These are phyloP conservation scores for Starmerella sirachaensis DNA, from an alignment of 805 yeast species.

Conservation along the genomic window DNA sequence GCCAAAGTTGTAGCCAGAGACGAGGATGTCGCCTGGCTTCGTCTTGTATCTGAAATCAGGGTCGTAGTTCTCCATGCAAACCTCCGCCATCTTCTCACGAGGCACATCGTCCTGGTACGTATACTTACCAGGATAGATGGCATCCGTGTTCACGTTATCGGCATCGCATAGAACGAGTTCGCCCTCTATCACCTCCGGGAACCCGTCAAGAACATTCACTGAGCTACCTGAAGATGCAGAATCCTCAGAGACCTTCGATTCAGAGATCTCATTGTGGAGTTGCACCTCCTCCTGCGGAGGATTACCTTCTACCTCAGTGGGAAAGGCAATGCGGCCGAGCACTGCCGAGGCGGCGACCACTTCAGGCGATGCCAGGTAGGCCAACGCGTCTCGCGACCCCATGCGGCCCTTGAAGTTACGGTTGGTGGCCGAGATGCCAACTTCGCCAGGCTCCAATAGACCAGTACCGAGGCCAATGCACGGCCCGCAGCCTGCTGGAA, in stretches of 20 bases:
- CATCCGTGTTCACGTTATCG: slow-evolving; percentile 87
- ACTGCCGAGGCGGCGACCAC: slow-evolving; percentile 98
- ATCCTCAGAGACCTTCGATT: slow-evolving; percentile 26
- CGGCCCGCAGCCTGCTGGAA: slow-evolving; percentile 99
- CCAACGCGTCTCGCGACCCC: slow-evolving; percentile 95
- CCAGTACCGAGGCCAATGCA: slow-evolving; percentile 98
- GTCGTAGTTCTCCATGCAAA: slow-evolving; percentile 98
- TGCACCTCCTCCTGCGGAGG: slow-evolving; percentile 42
- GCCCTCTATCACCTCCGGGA: slow-evolving; percentile 81
- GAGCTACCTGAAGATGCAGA: slow-evolving; percentile 26
- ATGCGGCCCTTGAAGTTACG: slow-evolving; percentile 98
- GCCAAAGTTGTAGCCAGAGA: slow-evolving; percentile 92
- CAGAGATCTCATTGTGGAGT: slow-evolving; percentile 29
- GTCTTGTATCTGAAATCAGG: slow-evolving; percentile 73
- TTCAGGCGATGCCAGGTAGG: slow-evolving; percentile 92
- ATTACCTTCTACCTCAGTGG: slow-evolving; percentile 65
- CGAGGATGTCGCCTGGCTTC: slow-evolving; percentile 74
- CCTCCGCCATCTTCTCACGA: slow-evolving; percentile 93
- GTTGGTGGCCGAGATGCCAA: slow-evolving; percentile 96
- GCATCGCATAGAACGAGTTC: slow-evolving; percentile 94
- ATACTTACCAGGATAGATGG: slow-evolving; percentile 97
- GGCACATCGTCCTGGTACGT: slow-evolving; percentile 97
- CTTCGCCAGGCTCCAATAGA: slow-evolving; percentile 85
- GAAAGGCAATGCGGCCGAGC: slow-evolving; percentile 86
- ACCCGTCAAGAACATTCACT: slow-evolving; percentile 68